Percentiles rank a stretch among this genome's conserved stretches.
phyloP scores from a whole-genome alignment of 129 eudicot species.

The Ambrosia artemisiifolia region DNA sequence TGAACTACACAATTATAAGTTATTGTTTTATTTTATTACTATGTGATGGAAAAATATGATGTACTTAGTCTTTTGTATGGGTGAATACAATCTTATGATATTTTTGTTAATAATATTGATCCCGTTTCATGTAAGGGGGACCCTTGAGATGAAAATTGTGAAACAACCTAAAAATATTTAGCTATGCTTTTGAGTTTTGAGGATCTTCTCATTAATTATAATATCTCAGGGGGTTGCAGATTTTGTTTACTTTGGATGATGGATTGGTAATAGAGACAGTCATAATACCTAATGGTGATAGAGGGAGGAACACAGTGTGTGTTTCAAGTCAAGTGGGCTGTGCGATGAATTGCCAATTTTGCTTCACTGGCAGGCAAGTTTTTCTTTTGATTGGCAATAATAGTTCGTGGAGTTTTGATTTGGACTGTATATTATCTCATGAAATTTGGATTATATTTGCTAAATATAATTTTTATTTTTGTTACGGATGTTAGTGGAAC shows the following conservation, averaged over 20 bases:
- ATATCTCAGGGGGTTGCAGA: constrained; percentile 85
- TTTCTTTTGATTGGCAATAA: not conserved
- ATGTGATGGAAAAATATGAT: not conserved
- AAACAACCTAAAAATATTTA: constrained; percentile 1
- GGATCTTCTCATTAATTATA: constrained; percentile 58
- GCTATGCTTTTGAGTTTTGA: constrained; percentile 20
- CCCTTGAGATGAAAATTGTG: not conserved
- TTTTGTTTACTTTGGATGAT: constrained; percentile 80
- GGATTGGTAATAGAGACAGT: constrained; percentile 84
- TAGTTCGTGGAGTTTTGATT: too few relatives aligned
- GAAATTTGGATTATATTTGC: not conserved
- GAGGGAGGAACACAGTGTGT: constrained; percentile 89
- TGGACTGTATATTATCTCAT: not conserved
- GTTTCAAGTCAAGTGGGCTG: constrained; percentile 99
- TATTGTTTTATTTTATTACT: not conserved
- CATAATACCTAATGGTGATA: constrained; percentile 60
- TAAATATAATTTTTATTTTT: not conserved
- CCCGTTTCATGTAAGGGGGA: constrained; percentile 1
- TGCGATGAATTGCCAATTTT: constrained; percentile 97
- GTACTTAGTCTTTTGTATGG: not conserved
- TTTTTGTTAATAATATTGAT: not conserved
- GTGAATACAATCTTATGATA: not conserved
- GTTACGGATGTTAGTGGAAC: not conserved
- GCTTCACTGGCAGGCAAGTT: constrained; percentile 91
- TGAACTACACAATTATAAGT: not conserved